Evolutionary conservation across 2,329 filamentous ascomycete genomes (phyloP).

Genomic region (Fusarium lyarnte): DNA sequence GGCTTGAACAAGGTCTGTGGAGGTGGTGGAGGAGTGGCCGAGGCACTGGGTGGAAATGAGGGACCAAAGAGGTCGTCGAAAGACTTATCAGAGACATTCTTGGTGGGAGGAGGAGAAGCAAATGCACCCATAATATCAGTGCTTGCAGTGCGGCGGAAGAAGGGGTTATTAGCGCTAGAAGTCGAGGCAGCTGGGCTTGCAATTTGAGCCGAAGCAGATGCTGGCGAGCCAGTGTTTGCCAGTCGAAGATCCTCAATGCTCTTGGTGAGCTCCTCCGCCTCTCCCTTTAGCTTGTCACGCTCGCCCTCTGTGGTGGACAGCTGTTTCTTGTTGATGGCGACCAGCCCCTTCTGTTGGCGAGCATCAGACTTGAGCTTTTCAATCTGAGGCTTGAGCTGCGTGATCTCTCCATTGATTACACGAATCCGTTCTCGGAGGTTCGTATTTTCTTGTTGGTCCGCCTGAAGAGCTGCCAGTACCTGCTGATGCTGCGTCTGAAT

Average conservation of each 20-base stretch:
- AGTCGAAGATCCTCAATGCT: constrained; percentile 68
- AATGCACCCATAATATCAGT: constrained; percentile 68
- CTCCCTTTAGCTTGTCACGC: constrained; percentile 84
- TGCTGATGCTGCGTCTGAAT: constrained; percentile 85
- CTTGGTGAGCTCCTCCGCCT: constrained; percentile 75
- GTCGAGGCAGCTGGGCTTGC: constrained; percentile 76
- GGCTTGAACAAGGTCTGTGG: constrained; percentile 56
- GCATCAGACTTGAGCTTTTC: constrained; percentile 94
- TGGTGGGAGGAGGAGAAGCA: constrained; percentile 55
- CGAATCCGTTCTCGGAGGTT: constrained; percentile 88
- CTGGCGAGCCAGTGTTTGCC: constrained; percentile 61
- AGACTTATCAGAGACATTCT: constrained; percentile 68
- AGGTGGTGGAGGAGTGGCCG: constrained; percentile 56
- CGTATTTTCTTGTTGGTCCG: constrained; percentile 89
- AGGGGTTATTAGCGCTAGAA: constrained; percentile 88
- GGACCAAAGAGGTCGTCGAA: constrained; percentile 91
- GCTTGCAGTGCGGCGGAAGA: constrained; percentile 80
- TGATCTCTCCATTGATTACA: constrained; percentile 81
- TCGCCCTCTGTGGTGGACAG: constrained; percentile 88
- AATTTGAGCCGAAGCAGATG: constrained; percentile 60
- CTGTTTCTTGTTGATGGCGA: constrained; percentile 99
- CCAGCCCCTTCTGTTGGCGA: constrained; percentile 93
- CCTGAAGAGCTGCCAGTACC: constrained; percentile 76
- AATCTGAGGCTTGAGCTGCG: constrained; percentile 85
- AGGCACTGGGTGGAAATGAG: constrained; percentile 61